Evolutionary conservation across 805 yeast genomes (phyloP).

Genomic region (Teunomyces lycoperdinae): DNA sequence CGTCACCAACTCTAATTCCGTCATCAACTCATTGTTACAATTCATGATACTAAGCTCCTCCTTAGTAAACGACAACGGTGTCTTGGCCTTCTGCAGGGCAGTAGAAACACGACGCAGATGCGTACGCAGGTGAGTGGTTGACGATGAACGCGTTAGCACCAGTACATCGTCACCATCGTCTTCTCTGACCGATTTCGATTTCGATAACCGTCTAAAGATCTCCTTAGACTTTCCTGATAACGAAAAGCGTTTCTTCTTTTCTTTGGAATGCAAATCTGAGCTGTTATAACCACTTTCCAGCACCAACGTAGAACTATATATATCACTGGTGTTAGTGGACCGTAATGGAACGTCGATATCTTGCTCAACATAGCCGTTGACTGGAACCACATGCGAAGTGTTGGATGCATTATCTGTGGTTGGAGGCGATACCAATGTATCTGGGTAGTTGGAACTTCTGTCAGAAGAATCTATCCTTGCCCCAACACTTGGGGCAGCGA

Average conservation of each 20-base stretch:
- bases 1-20: constrained; percentile 66
- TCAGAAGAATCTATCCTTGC: constrained; percentile 3
- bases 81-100: constrained; percentile 1
- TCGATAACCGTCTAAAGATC: constrained; percentile 34
- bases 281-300: neutral
- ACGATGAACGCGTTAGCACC: neutral
- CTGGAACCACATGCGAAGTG: constrained; percentile 1
- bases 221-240: constrained; percentile 27
- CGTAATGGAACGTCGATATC: neutral
- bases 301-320: constrained; percentile 3
- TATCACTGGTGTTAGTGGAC: neutral
- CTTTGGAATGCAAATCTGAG: constrained; percentile 7
- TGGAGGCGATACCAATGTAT: constrained; percentile 5
- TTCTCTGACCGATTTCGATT: constrained; percentile 6
- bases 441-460: constrained; percentile 5
- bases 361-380: neutral
- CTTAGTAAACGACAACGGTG: constrained; percentile 38
- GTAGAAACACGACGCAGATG: neutral
- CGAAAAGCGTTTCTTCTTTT: constrained; percentile 24
- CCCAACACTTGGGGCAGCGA: neutral
- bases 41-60: constrained; percentile 63
- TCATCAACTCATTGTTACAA: constrained; percentile 55
- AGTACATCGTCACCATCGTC: constrained; percentile 4
- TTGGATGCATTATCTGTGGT: constrained; percentile 6
- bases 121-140: neutral